Evolutionary conservation across 441 rosid species (phyloP), one percentile per base, ranked within the genome.

Genomic region (Bruguiera hainesii): DNA sequence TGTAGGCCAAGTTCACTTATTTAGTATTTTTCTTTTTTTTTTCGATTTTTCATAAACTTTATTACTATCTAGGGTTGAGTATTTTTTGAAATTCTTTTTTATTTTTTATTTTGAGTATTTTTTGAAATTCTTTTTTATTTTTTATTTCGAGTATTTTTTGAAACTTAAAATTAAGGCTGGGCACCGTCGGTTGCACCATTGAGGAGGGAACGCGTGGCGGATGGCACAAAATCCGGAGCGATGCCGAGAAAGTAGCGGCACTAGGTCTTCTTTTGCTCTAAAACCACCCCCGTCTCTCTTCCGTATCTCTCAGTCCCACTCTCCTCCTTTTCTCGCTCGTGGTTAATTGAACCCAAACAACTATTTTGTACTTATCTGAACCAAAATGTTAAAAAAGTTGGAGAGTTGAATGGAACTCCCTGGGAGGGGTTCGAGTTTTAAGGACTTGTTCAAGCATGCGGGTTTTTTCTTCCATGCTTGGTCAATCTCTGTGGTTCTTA

Each of bases 171-270:
- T 18, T 69, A 84, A 82, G 72, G 71, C 69, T 69, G 79, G 75
- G 71, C 90, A 85, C 98, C 93, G 95, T 85, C 70, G 48, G 74
- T 29, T 50, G 75, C 78, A 71, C 93, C 97, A 92, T 46, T 80
- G 61, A 88, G 71, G 74, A 71, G 68, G 33, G 60, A 81, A 79
- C 93, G 89, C 50, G 75, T 85, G 93, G 83, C 79, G 67, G 71
- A 69, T 75, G 85, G 88, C 96, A 84, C 96, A 75, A 82, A 90
- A 85, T 79, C 65, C 84, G 85, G 91, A 72, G 84, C 73, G 53
- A 67, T 42, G 68, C 75, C 64, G 73, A 84, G 87, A 85, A 79
- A 84, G 79, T 70, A 81, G 85, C 78, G 80, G 84, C 88, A 81
- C 78, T 79, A 76, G 75, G 71, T 72, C 73, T 67, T 37, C 31